A percentile compares a stretch with the other conserved stretches of the same genome.
Conservation (phyloP, 2,329 filamentous ascomycete genomes). For the Chaetothyriales sp. region DNA sequence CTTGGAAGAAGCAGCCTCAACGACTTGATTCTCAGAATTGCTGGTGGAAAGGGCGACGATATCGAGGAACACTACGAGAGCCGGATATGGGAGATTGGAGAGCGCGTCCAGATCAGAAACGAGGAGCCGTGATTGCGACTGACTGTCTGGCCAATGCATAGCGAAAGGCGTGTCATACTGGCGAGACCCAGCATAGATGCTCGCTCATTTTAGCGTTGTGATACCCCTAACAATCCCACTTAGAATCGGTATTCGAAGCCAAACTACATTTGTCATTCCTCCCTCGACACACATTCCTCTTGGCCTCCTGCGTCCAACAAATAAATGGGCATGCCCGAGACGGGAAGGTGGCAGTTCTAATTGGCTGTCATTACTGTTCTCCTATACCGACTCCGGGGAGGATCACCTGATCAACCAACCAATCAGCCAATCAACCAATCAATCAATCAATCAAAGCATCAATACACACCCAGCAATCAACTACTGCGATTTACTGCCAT, state of each 20-base stretch:
- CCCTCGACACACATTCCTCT: no score
- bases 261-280: not conserved
- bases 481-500: no score
- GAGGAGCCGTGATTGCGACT: constrained; percentile 30
- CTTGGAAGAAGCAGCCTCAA: constrained; percentile 79
- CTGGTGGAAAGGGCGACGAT: constrained; percentile 66
- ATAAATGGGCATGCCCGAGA: no score
- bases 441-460: no score
- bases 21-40: constrained; percentile 75
- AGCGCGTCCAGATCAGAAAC: constrained; percentile 70
- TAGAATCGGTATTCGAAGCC: not conserved
- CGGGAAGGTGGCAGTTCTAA: no score
- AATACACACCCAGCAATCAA: no score
- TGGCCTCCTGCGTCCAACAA: no score
- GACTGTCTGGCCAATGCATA: not conserved
- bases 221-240: not conserved
- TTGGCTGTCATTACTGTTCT: no score
- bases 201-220: not conserved
- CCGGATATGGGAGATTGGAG: constrained; percentile 68
- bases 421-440: no score
- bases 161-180: not conserved
- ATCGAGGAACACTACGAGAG: constrained; percentile 69
- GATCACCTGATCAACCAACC: no score
- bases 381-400: no score
- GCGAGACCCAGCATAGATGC: no score